Conservation (phyloP, 192 early-diverging fungal species). For the Paraglomus brasilianum region DNA sequence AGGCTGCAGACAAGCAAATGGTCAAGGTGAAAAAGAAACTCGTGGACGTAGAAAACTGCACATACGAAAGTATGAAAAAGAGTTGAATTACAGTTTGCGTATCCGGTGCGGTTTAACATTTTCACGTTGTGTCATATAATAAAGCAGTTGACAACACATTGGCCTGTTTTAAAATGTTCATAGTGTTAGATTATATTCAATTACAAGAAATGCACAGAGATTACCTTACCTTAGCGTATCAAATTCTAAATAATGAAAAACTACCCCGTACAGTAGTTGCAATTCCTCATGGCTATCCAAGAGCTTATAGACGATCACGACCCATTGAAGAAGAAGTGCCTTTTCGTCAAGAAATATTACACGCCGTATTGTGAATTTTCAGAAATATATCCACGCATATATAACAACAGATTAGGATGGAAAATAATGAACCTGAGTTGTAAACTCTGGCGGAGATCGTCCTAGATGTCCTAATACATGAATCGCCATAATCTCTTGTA, state of each 20-base stretch:
- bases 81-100: slow-evolving; percentile 43
- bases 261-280: slow-evolving; percentile 47
- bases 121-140: slow-evolving; percentile 47
- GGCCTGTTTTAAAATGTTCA: slow-evolving; percentile 33
- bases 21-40: background rate
- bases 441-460: slow-evolving; percentile 18
- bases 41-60: background rate
- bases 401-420: too few relatives aligned
- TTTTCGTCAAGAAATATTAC: slow-evolving; percentile 13
- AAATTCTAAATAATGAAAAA: slow-evolving; percentile 50
- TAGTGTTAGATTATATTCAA: background rate
- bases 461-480: slow-evolving; percentile 39
- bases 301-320: slow-evolving; percentile 46
- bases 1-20: slow-evolving; percentile 32
- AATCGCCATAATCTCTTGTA: slow-evolving; percentile 36
- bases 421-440: slow-evolving; percentile 33
- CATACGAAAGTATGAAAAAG: background rate
- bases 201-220: background rate
- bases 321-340: slow-evolving; percentile 48
- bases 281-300: slow-evolving; percentile 46
- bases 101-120: slow-evolving; percentile 54
- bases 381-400: background rate
- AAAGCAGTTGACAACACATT: slow-evolving; percentile 47
- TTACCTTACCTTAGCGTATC: slow-evolving; percentile 44
- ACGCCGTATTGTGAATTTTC: background rate